A percentile compares a stretch with the other conserved stretches of the same genome.
Evolutionary conservation across 345 rosid species (phyloP).

Genomic region (Salix udensis): DNA sequence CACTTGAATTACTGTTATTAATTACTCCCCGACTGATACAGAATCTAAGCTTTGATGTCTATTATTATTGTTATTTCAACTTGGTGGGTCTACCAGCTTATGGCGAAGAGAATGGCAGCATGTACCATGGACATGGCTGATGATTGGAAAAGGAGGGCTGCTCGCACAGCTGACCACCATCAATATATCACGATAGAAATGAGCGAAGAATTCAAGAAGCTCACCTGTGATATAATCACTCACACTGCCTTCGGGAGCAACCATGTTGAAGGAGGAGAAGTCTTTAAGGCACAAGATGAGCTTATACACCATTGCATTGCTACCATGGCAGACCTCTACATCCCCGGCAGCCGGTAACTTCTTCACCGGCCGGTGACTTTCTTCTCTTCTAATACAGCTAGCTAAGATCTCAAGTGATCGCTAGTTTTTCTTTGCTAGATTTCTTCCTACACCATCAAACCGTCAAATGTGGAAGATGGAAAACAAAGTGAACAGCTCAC

Average conservation of each 20-base stretch:
- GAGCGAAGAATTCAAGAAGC: slow-evolving; percentile 52
- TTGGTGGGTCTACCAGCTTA: slow-evolving; percentile 18
- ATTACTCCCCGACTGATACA: too few relatives aligned
- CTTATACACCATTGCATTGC: slow-evolving; percentile 49
- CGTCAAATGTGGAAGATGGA: slow-evolving; percentile 69
- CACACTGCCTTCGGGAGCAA: slow-evolving; percentile 76
- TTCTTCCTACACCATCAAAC: slow-evolving; percentile 73
- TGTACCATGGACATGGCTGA: slow-evolving; percentile 48
- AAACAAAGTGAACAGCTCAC: slow-evolving; percentile 52
- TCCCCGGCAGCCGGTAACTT: slow-evolving; percentile 71
- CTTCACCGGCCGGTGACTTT: neutral
- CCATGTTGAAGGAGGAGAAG: slow-evolving; percentile 65
- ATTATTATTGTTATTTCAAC: neutral
- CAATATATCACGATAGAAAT: slow-evolving; percentile 49
- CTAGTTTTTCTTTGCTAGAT: slow-evolving; percentile 28
- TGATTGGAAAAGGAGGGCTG: slow-evolving; percentile 41
- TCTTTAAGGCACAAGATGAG: slow-evolving; percentile 60
- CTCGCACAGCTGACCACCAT: slow-evolving; percentile 30
- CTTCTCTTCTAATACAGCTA: neutral
- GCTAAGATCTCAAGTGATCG: neutral
- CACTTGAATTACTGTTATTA: too few relatives aligned
- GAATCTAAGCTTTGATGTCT: too few relatives aligned
- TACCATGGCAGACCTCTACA: slow-evolving; percentile 35
- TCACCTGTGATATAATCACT: slow-evolving; percentile 71
- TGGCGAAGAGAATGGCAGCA: slow-evolving; percentile 49